These are phyloP conservation scores for Huntiella bhutanensis DNA, from an alignment of 2,329 filamentous ascomycete genomes.

Conservation along the genomic window DNA sequence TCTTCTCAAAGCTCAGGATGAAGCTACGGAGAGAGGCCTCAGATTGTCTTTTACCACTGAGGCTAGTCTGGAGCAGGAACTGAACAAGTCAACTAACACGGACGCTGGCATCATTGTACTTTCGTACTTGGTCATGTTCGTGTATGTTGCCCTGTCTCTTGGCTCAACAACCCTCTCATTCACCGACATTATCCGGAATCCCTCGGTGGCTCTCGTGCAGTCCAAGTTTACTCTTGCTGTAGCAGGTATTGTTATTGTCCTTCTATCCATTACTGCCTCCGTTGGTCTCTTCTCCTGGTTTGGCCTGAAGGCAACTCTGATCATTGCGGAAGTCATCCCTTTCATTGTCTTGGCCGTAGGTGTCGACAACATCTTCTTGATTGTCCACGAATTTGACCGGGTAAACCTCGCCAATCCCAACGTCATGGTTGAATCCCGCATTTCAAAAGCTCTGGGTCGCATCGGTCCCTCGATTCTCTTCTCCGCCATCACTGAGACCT, in stretches of 20 bases:
- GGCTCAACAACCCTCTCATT: slow-evolving; percentile 72
- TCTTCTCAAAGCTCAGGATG: slow-evolving; percentile 58
- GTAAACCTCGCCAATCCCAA: slow-evolving; percentile 86
- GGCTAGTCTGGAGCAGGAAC: slow-evolving; percentile 80
- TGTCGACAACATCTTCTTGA: slow-evolving; percentile 97
- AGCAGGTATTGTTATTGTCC: slow-evolving; percentile 79
- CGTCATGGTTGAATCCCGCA: slow-evolving; percentile 65
- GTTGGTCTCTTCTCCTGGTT: slow-evolving; percentile 86
- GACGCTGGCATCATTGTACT: slow-evolving; percentile 92
- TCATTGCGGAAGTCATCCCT: slow-evolving; percentile 95
- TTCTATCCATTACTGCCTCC: slow-evolving; percentile 93
- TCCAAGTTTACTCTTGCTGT: slow-evolving; percentile 96
- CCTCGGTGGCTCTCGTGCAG: slow-evolving; percentile 70
- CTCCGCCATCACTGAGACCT: slow-evolving; percentile 84
- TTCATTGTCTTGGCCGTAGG: slow-evolving; percentile 93
- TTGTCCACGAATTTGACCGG: slow-evolving; percentile 93
- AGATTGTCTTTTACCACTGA: slow-evolving; percentile 89
- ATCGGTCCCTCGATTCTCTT: slow-evolving; percentile 96
- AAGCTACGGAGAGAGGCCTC: slow-evolving; percentile 60
- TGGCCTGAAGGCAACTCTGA: slow-evolving; percentile 85
- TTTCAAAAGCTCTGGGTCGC: slow-evolving; percentile 74
- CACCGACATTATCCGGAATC: slow-evolving; percentile 61
- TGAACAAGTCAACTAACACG: slow-evolving; percentile 96
- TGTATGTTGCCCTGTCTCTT: slow-evolving; percentile 84
- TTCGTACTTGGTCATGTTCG: slow-evolving; percentile 97